Conservation (phyloP, 1,139 yeast species). For the Suhomyces chickasaworum region DNA sequence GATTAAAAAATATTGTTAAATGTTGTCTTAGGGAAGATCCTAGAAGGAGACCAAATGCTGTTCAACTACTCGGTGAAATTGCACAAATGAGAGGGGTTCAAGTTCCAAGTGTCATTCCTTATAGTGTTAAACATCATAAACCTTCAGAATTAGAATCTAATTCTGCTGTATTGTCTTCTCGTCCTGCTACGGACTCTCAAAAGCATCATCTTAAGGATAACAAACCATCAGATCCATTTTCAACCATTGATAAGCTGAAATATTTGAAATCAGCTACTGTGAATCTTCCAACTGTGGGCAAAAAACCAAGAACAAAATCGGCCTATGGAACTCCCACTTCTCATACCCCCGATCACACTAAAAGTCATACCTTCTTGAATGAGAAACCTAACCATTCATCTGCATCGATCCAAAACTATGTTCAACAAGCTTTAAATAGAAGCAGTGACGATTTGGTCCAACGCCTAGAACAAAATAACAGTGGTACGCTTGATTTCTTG, state of each 20-base stretch:
- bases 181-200: slow-evolving; percentile 2
- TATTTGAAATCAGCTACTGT: slow-evolving; percentile 18
- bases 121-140: slow-evolving; percentile 24
- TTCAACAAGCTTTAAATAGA: slow-evolving; percentile 37
- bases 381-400: slow-evolving; percentile 21
- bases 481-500: slow-evolving; percentile 55
- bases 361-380: slow-evolving; percentile 16
- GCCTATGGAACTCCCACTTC: slow-evolving; percentile 13
- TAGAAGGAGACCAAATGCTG: slow-evolving; percentile 68
- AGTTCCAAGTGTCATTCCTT: slow-evolving; percentile 55
- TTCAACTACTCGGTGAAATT: slow-evolving; percentile 70
- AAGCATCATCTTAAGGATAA: slow-evolving; percentile 9
- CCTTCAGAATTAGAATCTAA: not conserved
- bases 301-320: slow-evolving; percentile 24
- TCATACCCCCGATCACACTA: slow-evolving; percentile 8
- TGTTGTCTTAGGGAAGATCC: slow-evolving; percentile 71
- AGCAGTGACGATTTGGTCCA: slow-evolving; percentile 20
- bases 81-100: slow-evolving; percentile 59
- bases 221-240: slow-evolving; percentile 36
- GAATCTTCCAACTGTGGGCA: slow-evolving; percentile 12
- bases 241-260: slow-evolving; percentile 41
- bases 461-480: slow-evolving; percentile 7
- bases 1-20: slow-evolving; percentile 59
- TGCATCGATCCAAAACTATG: slow-evolving; percentile 36
- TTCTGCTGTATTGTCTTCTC: slow-evolving; percentile 2